phyloP scores from a whole-genome alignment of 2,329 filamentous ascomycete species.

The Anthostomella pinea region DNA sequence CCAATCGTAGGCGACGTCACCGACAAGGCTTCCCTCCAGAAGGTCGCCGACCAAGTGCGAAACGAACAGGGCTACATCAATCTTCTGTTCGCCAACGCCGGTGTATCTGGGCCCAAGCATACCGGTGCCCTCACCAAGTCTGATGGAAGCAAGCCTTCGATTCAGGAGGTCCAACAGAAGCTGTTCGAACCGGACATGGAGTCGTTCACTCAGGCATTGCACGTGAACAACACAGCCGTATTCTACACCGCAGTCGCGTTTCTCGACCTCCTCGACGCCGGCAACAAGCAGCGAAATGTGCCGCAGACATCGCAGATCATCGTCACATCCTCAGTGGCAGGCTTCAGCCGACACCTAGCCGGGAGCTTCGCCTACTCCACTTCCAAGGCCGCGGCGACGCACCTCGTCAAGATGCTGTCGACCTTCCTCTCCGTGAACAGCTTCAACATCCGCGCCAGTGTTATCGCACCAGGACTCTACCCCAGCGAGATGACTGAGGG shows the following conservation, averaged over 20 bases:
- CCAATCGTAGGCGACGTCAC: conserved; percentile 41
- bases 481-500: conserved; percentile 1
- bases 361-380: not conserved
- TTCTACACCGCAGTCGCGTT: conserved; percentile 3
- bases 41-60: conserved; percentile 56
- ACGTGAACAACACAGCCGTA: too few relatives aligned
- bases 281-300: not conserved
- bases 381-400: not conserved
- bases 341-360: not conserved
- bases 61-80: conserved; percentile 51
- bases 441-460: not conserved
- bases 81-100: conserved; percentile 15
- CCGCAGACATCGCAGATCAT: not conserved
- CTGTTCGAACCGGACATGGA: conserved; percentile 37
- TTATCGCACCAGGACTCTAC: not conserved
- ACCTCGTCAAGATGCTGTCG: not conserved
- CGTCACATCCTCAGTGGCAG: not conserved
- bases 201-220: too few relatives aligned
- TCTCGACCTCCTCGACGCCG: conserved; percentile 29
- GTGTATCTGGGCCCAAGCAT: conserved; percentile 1
- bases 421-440: not conserved
- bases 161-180: conserved; percentile 27
- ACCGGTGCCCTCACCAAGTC: conserved; percentile 45
- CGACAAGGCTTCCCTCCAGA: conserved; percentile 48
- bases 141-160: conserved; percentile 53